Evolutionary conservation across 2,329 filamentous ascomycete genomes (phyloP).

Genomic region (Alternaria ethzedia): DNA sequence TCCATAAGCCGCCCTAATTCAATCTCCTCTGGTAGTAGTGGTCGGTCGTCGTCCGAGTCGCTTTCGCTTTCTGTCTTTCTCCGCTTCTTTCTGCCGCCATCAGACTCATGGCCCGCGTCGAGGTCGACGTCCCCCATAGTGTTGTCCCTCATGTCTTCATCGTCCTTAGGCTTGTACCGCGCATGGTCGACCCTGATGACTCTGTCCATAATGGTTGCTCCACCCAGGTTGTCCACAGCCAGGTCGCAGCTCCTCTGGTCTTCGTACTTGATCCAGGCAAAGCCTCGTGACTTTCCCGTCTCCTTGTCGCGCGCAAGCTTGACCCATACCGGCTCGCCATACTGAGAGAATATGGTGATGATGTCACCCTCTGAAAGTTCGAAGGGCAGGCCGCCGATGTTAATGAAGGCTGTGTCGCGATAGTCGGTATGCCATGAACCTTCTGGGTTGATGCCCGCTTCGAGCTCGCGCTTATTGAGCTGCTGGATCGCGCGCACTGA

Average conservation of each 20-base stretch:
- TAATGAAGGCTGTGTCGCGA: slow-evolving; percentile 94
- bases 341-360: slow-evolving; percentile 96
- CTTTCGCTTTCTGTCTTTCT: slow-evolving; percentile 53
- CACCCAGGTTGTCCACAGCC: slow-evolving; percentile 93
- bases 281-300: slow-evolving; percentile 92
- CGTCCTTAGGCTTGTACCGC: slow-evolving; percentile 86
- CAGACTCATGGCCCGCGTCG: slow-evolving; percentile 42
- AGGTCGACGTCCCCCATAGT: slow-evolving; percentile 58
- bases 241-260: slow-evolving; percentile 95
- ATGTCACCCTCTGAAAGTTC: slow-evolving; percentile 95
- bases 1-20: slow-evolving; percentile 77
- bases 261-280: slow-evolving; percentile 97
- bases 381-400: slow-evolving; percentile 92
- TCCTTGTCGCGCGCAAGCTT: slow-evolving; percentile 95
- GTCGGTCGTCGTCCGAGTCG: slow-evolving; percentile 58
- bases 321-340: slow-evolving; percentile 90
- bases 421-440: slow-evolving; percentile 98
- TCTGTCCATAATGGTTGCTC: slow-evolving; percentile 80
- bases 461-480: slow-evolving; percentile 93
- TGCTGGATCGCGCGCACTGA: slow-evolving; percentile 89
- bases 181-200: slow-evolving; percentile 90
- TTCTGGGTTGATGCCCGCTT: slow-evolving; percentile 82
- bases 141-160: slow-evolving; percentile 69
- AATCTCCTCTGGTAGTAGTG: slow-evolving; percentile 78
- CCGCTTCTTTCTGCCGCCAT: slow-evolving; percentile 58